Percentiles rank a stretch among this genome's conserved stretches.
phyloP scores from a whole-genome alignment of 78 protist genomes.

The Cavenderia fasciculata region DNA sequence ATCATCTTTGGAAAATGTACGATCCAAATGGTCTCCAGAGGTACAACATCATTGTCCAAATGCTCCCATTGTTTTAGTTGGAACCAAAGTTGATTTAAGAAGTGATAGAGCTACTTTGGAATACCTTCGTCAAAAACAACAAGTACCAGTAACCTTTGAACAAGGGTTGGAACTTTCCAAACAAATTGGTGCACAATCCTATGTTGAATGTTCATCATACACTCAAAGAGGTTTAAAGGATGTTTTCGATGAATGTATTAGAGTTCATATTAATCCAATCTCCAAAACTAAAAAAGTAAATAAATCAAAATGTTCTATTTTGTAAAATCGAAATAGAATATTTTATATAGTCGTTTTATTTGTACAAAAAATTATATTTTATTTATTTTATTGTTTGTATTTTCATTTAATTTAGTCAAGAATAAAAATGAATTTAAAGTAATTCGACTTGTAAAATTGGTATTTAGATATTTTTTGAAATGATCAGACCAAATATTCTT shows the following conservation, averaged over 20 bases:
- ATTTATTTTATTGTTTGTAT: too few species aligned
- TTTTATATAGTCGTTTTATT: too few species aligned
- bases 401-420: too few species aligned
- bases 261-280: background rate
- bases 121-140: background rate
- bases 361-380: too few species aligned
- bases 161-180: conserved; percentile 72
- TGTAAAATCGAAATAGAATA: too few species aligned
- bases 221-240: conserved; percentile 90
- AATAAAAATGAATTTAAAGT: too few species aligned
- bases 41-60: conserved; percentile 62
- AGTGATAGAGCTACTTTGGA: background rate
- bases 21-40: conserved; percentile 22
- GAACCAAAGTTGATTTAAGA: conserved; percentile 88
- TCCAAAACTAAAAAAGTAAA: background rate
- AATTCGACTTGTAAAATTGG: too few species aligned
- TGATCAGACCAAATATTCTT: too few species aligned
- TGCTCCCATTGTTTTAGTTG: conserved; percentile 89
- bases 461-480: too few species aligned
- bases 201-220: conserved; percentile 95
- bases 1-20: conserved; percentile 53
- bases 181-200: conserved; percentile 86
- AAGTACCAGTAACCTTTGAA: conserved; percentile 11
- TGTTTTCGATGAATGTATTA: conserved; percentile 88
- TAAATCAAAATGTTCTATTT: too few species aligned